Conservation (phyloP, 2,329 filamentous ascomycete species). For the Diaporthe vaccinii region DNA sequence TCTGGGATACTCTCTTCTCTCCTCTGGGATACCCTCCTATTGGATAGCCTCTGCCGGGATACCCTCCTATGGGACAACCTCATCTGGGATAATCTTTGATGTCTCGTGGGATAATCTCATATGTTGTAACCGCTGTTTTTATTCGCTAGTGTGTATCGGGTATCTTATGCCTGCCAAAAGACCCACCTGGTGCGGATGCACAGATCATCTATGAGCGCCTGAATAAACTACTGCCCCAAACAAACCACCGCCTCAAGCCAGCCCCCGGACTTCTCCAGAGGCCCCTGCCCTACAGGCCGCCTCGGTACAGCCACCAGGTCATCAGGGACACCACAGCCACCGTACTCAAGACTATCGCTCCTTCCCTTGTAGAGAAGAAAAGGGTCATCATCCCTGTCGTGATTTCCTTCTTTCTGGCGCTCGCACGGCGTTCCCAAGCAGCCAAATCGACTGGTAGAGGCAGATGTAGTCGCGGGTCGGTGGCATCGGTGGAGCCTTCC, state of each 20-base stretch:
- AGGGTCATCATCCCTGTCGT: slow-evolving; percentile 68
- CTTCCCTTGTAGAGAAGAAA: slow-evolving; percentile 67
- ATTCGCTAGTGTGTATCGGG: slow-evolving; percentile 27
- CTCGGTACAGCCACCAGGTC: slow-evolving; percentile 59
- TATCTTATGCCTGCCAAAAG: slow-evolving; percentile 3
- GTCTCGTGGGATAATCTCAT: background rate
- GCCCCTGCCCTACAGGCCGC: slow-evolving; percentile 37
- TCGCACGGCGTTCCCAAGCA: slow-evolving; percentile 65
- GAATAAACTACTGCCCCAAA: background rate
- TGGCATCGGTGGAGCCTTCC: background rate
- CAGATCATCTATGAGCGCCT: background rate
- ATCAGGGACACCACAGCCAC: slow-evolving; percentile 57
- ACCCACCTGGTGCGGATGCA: no score
- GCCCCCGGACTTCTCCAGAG: background rate
- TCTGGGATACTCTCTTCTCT: background rate
- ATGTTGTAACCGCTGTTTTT: background rate
- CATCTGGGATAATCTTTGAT: no score
- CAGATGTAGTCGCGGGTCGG: slow-evolving; percentile 60
- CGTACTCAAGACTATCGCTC: slow-evolving; percentile 60
- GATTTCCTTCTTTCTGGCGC: slow-evolving; percentile 60
- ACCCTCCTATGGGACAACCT: no score
- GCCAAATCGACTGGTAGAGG: slow-evolving; percentile 68
- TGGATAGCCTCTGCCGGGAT: no score
- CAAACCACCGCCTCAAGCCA: background rate
- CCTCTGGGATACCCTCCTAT: no score